phyloP scores from a whole-genome alignment of 169 alveolate genomes.

The Miamiensis avidus region DNA sequence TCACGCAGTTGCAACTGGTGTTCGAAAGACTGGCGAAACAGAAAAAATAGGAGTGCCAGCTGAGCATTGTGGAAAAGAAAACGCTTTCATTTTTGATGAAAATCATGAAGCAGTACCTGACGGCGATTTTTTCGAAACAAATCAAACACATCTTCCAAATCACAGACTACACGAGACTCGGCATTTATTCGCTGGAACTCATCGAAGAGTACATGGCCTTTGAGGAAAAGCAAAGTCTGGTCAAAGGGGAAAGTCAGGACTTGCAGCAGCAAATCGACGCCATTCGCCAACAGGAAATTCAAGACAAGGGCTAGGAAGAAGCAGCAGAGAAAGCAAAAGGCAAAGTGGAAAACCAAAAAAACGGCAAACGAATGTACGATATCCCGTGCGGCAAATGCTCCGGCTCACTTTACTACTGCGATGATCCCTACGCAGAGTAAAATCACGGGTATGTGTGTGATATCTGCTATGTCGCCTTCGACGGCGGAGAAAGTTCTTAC shows the following conservation, averaged over 20 bases:
- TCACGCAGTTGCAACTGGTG: too few relatives aligned
- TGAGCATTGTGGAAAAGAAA: background rate
- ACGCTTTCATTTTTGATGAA: background rate
- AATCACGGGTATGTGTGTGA: background rate
- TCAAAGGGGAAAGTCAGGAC: background rate
- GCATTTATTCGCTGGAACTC: background rate
- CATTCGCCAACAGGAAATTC: background rate
- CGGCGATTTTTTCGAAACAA: background rate
- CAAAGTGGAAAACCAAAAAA: background rate
- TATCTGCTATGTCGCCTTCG: background rate
- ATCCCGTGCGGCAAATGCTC: background rate
- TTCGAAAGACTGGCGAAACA: background rate
- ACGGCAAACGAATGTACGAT: background rate
- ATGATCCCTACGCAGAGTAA: background rate
- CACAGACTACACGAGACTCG: background rate
- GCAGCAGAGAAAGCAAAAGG: background rate
- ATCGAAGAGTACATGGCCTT: background rate
- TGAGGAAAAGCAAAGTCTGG: background rate
- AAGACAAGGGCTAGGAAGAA: background rate
- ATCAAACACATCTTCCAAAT: background rate
- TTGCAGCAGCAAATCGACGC: background rate
- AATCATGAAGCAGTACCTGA: too few relatives aligned
- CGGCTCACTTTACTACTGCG: background rate
- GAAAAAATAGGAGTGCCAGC: background rate
- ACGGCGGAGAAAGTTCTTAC: background rate